A percentile compares a stretch with the other conserved stretches of the same genome.
Conservation (phyloP, 2,329 filamentous ascomycete species). For the Grosmannia serpens region DNA sequence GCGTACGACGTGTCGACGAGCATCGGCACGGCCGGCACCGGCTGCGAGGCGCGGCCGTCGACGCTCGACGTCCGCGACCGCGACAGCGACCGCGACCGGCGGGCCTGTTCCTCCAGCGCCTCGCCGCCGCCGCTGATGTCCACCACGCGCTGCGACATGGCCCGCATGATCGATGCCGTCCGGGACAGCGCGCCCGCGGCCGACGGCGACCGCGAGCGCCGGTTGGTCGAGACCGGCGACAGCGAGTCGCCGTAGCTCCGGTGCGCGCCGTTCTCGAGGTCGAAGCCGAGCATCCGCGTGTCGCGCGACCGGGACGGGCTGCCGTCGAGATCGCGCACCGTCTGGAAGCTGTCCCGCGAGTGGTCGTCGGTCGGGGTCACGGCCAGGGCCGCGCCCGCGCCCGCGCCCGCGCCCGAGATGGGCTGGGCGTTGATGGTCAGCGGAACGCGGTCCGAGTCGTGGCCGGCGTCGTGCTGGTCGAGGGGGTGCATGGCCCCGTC, state of each 20-base stretch:
- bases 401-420: slow-evolving; percentile 39
- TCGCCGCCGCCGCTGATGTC: slow-evolving; percentile 93
- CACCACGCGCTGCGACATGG: slow-evolving; percentile 94
- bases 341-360: slow-evolving; percentile 45
- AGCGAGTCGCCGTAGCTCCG: slow-evolving; percentile 47
- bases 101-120: slow-evolving; percentile 59
- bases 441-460: slow-evolving; percentile 46
- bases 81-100: slow-evolving; percentile 41
- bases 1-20: slow-evolving; percentile 39
- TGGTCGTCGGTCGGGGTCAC: slow-evolving; percentile 23
- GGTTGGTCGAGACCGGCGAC: slow-evolving; percentile 30
- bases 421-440: slow-evolving; percentile 44
- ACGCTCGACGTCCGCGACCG: slow-evolving; percentile 33
- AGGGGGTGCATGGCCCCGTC: background rate
- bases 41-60: slow-evolving; percentile 38
- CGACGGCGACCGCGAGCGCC: slow-evolving; percentile 49
- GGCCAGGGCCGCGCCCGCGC: slow-evolving; percentile 30
- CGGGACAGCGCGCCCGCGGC: slow-evolving; percentile 53
- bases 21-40: slow-evolving; percentile 33
- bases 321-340: slow-evolving; percentile 42
- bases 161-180: slow-evolving; percentile 65
- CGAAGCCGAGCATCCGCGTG: slow-evolving; percentile 41
- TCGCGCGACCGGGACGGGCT: slow-evolving; percentile 37
- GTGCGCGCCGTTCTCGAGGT: slow-evolving; percentile 46
- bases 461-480: slow-evolving; percentile 21